A percentile compares a stretch with the other conserved stretches of the same genome.
These are phyloP conservation scores for Aristolochia fimbriata DNA, from an alignment of 164 flowering plant species.

Conservation along the genomic window DNA sequence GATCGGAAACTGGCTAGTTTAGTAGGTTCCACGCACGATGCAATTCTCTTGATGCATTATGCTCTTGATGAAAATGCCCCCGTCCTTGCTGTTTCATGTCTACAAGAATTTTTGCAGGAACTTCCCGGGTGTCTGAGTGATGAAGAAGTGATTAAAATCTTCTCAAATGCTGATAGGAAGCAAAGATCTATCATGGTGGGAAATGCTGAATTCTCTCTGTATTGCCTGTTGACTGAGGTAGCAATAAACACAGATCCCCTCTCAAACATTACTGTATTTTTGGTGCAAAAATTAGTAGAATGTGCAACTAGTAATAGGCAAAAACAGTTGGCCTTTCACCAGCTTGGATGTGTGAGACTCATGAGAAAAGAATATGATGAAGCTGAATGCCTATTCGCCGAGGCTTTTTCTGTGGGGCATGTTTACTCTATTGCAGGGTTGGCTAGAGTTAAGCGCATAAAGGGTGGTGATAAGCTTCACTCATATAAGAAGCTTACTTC, in stretches of 20 bases:
- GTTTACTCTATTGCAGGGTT: constrained; percentile 70
- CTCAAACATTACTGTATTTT: constrained; percentile 49
- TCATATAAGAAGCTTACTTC: constrained; percentile 66
- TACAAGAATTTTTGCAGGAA: constrained; percentile 71
- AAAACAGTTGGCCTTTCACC: constrained; percentile 72
- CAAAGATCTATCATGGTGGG: constrained; percentile 67
- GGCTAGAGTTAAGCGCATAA: constrained; percentile 53
- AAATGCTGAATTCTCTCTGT: constrained; percentile 67
- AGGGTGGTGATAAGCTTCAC: constrained; percentile 46
- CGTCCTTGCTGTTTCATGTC: constrained; percentile 82
- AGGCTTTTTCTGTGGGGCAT: constrained; percentile 74
- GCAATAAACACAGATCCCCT: constrained; percentile 56
- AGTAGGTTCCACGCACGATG: constrained; percentile 67
- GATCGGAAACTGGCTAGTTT: constrained; percentile 76
- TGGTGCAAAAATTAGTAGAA: constrained; percentile 53
- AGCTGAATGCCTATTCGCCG: constrained; percentile 61
- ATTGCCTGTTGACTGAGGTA: constrained; percentile 74
- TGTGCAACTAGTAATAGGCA: constrained; percentile 52
- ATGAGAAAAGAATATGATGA: constrained; percentile 75
- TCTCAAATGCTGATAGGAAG: constrained; percentile 33
- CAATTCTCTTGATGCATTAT: constrained; percentile 67
- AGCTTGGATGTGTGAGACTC: constrained; percentile 74
- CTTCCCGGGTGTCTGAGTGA: constrained; percentile 78
- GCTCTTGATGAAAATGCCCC: constrained; percentile 72
- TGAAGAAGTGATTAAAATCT: constrained; percentile 47